Base-by-base conservation (phyloP, 805 yeast species). In the Ogataea paraovalis region DNA sequence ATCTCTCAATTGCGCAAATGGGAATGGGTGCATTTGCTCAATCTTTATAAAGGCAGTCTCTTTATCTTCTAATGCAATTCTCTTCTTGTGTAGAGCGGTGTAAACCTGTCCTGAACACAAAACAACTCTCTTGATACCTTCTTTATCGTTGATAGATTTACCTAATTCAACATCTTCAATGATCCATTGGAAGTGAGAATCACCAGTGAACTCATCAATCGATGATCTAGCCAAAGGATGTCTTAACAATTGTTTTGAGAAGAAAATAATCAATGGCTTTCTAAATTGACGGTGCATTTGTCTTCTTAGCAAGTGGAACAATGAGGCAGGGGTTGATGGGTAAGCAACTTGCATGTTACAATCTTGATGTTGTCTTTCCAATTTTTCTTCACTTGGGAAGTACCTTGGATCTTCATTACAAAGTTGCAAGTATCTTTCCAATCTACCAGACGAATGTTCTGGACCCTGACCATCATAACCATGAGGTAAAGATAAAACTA, bases 381-480 rank as follows among this genome's bases (percentile, higher is more conserved):
- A 78, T 72, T 89, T 88, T 62, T 85, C 91, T 50, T 76, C 82
- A 38, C 88, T 69, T 67, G 99, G 99, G 96, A 88, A 94, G 61
- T 65, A 72, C 73, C 98, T 86, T 62, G 88, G 89, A 70, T 94
- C 99, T 75, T 94, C 99, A 68, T 91, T 91, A 65, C 96, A 85
- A 66, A 94, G 73, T 75, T 88, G 96, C 71, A 94, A 78, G 75
- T 90, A 94, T 76, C 99, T 85, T 76, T 94, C 99, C 46, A 94
- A 72, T 79, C 98, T 85, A 63, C 96, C 98, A 48, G 96, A 87
- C 23, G 99, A 94, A 74, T 94, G 99, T 76, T 94, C 99, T 57
- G 99, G 98, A 64, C 99, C 99, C 76, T 94, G 99, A 58, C 99
- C 99, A 69, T 94, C 99, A 70, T 91, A 94, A 75, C 99, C 99